Evolutionary conservation across 257 asterid species (phyloP), one percentile per base, ranked within the genome.

Genomic region (Solanum gracilifrons): DNA sequence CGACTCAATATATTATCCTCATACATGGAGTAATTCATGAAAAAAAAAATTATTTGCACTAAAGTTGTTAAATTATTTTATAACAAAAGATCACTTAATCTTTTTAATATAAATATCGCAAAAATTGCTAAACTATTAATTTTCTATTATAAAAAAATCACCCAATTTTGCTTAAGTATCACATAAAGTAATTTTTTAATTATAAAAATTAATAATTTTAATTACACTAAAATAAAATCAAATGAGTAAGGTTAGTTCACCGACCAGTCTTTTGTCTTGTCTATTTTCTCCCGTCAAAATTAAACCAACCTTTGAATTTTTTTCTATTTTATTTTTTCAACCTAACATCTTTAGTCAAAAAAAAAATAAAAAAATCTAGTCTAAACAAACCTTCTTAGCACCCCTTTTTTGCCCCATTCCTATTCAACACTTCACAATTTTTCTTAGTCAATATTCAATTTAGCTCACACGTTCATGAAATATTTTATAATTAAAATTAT

Each of bases 401-500:
- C 32, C 43, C 27, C 55, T 66, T 55, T 9, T 31, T 88, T 39
- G 51, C 2, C 86, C 84, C 46, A 46, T 13, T 9, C 27, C 66
- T 46, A 1, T 79, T 87, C 88, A 87, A 87, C 88, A 60, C 13
- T 51, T 82, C 25, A 73, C 74, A 87, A 88, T 32, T 66, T 88
- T 82, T 87, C 88, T 76, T 25, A 77, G 91, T 92, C 94, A 92
- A 92, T 85, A 74, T 90, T 91, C 95, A 92, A 91, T 11, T 13
- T 37, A 29, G 64, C 74, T 85, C 41, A 48, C 75, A 74, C 87
- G 85, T 31, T 13, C 36, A 71, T 79, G 79, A 25, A 31, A 64
- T 27, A 6, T 60, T 33, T 33, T 87, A 37, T 18, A 64, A 43
- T 25, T 25, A 43, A 1, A 39, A 76, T 12, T 39, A 37, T 6